Conservation (phyloP, 257 asterid species). For the Capsicum baccatum region DNA sequence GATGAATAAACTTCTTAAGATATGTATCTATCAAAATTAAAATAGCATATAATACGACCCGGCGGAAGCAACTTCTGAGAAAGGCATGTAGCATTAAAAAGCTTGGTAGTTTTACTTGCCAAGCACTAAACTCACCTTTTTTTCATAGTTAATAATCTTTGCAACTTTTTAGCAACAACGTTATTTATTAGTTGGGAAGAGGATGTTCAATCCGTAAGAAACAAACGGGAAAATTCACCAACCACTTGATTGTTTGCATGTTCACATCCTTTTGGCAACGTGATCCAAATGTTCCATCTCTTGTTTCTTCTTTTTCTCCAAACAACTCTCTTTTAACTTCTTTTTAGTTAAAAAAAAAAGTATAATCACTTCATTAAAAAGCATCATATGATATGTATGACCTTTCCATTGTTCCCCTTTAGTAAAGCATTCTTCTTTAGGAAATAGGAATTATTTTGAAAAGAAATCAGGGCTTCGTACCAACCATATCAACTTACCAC, state of each 20-base stretch:
- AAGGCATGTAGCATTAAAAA: not conserved
- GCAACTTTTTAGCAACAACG: not conserved
- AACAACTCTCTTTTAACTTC: too few relatives aligned
- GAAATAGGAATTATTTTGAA: slow-evolving; percentile 30
- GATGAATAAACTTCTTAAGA: too few relatives aligned
- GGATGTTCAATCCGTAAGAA: not conserved
- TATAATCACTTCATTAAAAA: slow-evolving; percentile 21
- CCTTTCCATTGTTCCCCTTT: slow-evolving; percentile 21
- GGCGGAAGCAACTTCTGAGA: not conserved
- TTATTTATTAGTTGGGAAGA: slow-evolving; percentile 10
- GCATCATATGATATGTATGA: not conserved
- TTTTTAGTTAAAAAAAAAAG: not conserved
- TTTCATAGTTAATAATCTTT: not conserved
- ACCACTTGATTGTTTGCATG: slow-evolving; percentile 32
- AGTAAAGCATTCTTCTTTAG: slow-evolving; percentile 25
- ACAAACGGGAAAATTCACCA: not conserved
- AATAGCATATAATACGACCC: too few relatives aligned
- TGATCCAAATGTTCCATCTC: slow-evolving; percentile 3
- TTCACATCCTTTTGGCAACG: slow-evolving; percentile 17
- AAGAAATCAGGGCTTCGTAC: slow-evolving; percentile 27
- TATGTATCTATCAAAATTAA: too few relatives aligned
- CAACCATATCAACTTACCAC: slow-evolving; percentile 34
- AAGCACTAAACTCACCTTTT: not conserved
- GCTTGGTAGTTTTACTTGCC: not conserved
- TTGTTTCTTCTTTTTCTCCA: not conserved